Conservation (phyloP, 495 filamentous ascomycete genomes). For the Penicillium fimorum region DNA sequence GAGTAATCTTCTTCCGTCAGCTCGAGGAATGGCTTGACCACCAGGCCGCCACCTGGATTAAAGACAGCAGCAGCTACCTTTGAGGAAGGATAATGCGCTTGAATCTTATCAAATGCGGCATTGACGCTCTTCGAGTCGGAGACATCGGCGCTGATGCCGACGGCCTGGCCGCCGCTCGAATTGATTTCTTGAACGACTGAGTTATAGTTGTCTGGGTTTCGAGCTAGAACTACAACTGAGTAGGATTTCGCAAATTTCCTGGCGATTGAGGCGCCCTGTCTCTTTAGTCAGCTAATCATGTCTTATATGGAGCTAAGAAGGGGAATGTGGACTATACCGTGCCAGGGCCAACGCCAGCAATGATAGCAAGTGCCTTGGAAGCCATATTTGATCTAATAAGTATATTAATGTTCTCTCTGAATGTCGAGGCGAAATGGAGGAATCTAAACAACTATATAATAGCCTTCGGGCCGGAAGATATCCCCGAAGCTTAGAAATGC, state of each 20-base stretch:
- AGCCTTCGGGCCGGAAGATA: slow-evolving; percentile 7
- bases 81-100: slow-evolving; percentile 46
- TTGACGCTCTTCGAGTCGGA: slow-evolving; percentile 60
- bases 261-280: slow-evolving; percentile 58
- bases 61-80: slow-evolving; percentile 75
- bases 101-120: slow-evolving; percentile 66
- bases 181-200: slow-evolving; percentile 74
- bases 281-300: slow-evolving; percentile 8
- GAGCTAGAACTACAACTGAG: slow-evolving; percentile 72
- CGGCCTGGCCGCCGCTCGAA: slow-evolving; percentile 62
- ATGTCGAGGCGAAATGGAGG: neutral
- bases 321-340: slow-evolving; percentile 47
- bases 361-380: slow-evolving; percentile 57
- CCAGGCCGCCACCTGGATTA: slow-evolving; percentile 70
- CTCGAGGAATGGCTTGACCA: slow-evolving; percentile 80
- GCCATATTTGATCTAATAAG: slow-evolving; percentile 25
- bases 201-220: slow-evolving; percentile 64
- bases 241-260: slow-evolving; percentile 69
- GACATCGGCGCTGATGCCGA: slow-evolving; percentile 75
- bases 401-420: neutral
- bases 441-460: slow-evolving; percentile 10
- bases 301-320: neutral
- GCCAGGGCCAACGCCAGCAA: slow-evolving; percentile 73
- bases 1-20: slow-evolving; percentile 63
- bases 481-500: slow-evolving; percentile 32